Percentiles rank a stretch among this genome's conserved stretches.
These are phyloP conservation scores for Nemania sp. DNA, from an alignment of 2,329 filamentous ascomycete species.

Conservation along the genomic window DNA sequence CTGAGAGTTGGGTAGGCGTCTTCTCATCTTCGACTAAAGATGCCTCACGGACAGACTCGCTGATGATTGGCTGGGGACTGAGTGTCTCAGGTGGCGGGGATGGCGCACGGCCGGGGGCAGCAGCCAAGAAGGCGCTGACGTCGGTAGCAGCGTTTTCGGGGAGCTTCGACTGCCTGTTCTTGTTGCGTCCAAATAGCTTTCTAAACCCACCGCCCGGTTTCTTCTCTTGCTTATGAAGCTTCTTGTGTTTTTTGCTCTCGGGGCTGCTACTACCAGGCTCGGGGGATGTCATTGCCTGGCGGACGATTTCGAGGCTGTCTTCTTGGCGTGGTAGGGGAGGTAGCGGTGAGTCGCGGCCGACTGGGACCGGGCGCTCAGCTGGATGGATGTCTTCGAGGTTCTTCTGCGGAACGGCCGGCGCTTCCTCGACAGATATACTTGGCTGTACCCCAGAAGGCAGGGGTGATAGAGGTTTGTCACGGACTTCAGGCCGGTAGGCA, in stretches of 20 bases:
- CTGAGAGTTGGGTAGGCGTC: slow-evolving; percentile 38
- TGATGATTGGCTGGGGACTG: slow-evolving; percentile 32
- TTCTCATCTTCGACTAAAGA: slow-evolving; percentile 35
- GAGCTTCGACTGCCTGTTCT: slow-evolving; percentile 62
- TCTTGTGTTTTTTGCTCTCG: slow-evolving; percentile 55
- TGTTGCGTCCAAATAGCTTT: slow-evolving; percentile 68
- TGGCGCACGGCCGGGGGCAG: slow-evolving; percentile 40
- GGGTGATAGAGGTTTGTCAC: slow-evolving; percentile 46
- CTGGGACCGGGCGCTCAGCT: slow-evolving; percentile 40
- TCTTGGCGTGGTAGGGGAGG: slow-evolving; percentile 47
- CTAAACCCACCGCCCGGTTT: slow-evolving; percentile 51
- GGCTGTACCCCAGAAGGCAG: slow-evolving; percentile 40
- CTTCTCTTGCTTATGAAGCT: slow-evolving; percentile 59
- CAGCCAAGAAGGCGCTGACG: slow-evolving; percentile 55
- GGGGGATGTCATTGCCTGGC: slow-evolving; percentile 47
- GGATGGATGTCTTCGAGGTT: slow-evolving; percentile 46
- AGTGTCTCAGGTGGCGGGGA: slow-evolving; percentile 36
- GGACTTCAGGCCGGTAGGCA: slow-evolving; percentile 44
- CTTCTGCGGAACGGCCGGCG: slow-evolving; percentile 43
- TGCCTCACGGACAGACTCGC: slow-evolving; percentile 32
- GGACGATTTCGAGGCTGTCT: slow-evolving; percentile 42
- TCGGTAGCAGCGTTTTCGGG: slow-evolving; percentile 58
- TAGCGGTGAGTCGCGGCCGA: slow-evolving; percentile 46
- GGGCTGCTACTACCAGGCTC: slow-evolving; percentile 47
- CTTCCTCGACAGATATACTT: slow-evolving; percentile 20